phyloP scores from a whole-genome alignment of 257 asterid genomes.

The Ilex aquifolium region DNA sequence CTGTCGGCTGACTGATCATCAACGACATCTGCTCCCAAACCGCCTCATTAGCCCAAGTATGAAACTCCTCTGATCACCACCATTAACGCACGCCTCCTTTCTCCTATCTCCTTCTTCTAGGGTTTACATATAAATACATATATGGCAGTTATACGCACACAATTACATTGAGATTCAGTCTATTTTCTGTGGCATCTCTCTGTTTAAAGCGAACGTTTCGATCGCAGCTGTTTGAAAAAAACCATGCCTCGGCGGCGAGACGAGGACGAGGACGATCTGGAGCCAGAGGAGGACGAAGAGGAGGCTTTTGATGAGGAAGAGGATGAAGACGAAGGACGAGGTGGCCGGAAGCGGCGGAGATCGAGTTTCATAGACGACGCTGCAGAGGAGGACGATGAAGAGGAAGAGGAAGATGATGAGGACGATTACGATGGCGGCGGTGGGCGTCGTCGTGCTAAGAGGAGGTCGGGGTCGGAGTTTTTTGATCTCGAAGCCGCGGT shows the following conservation, averaged over 20 bases:
- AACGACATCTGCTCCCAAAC: too few relatives aligned
- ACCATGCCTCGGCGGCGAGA: conserved; percentile 55
- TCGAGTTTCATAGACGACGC: conserved; percentile 66
- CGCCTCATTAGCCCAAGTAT: too few relatives aligned
- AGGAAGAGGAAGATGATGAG: conserved; percentile 54
- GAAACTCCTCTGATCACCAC: too few relatives aligned
- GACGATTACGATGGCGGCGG: conserved; percentile 50
- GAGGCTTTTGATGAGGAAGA: conserved; percentile 32
- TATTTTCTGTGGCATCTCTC: too few relatives aligned
- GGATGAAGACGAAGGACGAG: conserved; percentile 46
- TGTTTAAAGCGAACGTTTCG: too few relatives aligned
- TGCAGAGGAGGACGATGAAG: conserved; percentile 83
- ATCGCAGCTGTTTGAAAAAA: too few relatives aligned
- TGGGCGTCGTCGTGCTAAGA: conserved; percentile 25
- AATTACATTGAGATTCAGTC: too few relatives aligned
- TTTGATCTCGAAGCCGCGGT: conserved; percentile 78
- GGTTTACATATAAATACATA: too few relatives aligned
- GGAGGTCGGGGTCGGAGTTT: conserved; percentile 40
- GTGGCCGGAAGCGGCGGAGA: conserved; percentile 58
- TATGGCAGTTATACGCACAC: too few relatives aligned
- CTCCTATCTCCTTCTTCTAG: too few relatives aligned
- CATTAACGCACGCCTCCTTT: too few relatives aligned
- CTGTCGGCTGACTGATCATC: too few relatives aligned
- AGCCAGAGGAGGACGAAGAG: conserved; percentile 50
- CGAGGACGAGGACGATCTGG: conserved; percentile 60